Conservation (phyloP, 805 yeast species). For the Ogataea ramenticola region DNA sequence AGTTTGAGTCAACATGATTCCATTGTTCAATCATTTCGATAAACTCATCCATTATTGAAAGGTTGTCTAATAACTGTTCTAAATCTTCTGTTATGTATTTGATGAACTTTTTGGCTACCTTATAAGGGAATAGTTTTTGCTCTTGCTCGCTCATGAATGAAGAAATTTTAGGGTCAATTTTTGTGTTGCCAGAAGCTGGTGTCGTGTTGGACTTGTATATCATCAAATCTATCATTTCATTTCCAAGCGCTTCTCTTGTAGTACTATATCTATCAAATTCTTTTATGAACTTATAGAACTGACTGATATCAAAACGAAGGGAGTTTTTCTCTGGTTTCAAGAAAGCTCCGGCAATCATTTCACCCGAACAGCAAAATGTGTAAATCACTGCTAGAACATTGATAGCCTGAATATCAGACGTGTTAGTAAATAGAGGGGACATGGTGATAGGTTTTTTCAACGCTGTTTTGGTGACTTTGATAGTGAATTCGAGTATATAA, state of each 20-base stretch:
- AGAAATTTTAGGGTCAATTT: neutral
- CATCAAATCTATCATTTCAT: conserved; percentile 14
- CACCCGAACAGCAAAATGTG: conserved; percentile 15
- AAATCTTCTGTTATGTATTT: conserved; percentile 9
- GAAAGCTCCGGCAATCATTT: neutral
- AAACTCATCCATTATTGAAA: conserved; percentile 22
- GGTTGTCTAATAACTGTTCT: conserved; percentile 15
- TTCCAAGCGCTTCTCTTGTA: conserved; percentile 16
- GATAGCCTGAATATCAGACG: conserved; percentile 18
- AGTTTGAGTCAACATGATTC: conserved; percentile 12
- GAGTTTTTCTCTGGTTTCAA: conserved; percentile 10
- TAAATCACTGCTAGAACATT: conserved; percentile 22
- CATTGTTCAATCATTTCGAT: conserved; percentile 22
- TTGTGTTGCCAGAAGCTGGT: neutral
- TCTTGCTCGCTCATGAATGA: neutral
- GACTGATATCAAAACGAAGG: conserved; percentile 18
- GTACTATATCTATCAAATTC: conserved; percentile 19
- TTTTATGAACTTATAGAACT: conserved; percentile 19
- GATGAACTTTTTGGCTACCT: conserved; percentile 12
- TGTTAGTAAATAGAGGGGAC: conserved; percentile 18
- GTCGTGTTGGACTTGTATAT: conserved; percentile 6
- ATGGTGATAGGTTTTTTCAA: conserved; percentile 18
- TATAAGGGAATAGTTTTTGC: conserved; percentile 8
- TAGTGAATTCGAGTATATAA: conserved; percentile 20
- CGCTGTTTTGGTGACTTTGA: conserved; percentile 20